Evolutionary conservation across 345 rosid species (phyloP), one percentile per base, ranked within the genome.

Genomic region (Boechera stricta): DNA sequence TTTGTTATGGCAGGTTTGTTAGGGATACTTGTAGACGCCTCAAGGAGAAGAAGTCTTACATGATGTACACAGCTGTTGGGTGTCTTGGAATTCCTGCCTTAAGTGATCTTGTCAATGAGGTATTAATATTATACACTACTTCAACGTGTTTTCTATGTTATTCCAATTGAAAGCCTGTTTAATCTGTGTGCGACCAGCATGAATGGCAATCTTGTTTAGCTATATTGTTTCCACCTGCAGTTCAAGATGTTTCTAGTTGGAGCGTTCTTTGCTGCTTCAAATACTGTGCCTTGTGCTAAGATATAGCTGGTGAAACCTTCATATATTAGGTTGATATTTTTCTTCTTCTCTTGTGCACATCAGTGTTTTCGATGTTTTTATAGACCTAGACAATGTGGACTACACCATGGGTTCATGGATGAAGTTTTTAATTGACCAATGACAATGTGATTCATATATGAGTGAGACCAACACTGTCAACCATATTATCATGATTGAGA

Each of bases 21-120:
- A 62, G 86, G 38, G 93, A 91, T 74, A 86, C 89, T 4, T 95
- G 99, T 79, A 85, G 88, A 77, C 84, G 86, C 59, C 79, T 95
- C 67, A 95, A 84, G 72, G 99, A 95, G 79, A 95, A 76, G 87
- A 95, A 95, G 82, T 89, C 99, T 3, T 95, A 95, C 84, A 84
- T 92, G 99, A 86, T 90, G 10, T 90, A 88, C 73, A 85, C 90
- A 47, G 98, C 99, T 52, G 94, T 90, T 28, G 97, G 97, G 56
- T 89, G 91, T 82, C 82, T 95, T 49, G 99, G 99, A 55, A 72
- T 90, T 77, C 63, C 93, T 64, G 94, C 93, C 0, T 47, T 94
- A n/a, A 77, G 79, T 68, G 95, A 92, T 83, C 73, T 95, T 21
- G 80, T 92, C 80, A 87, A 75, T 51, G 97, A 95, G 99, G 99